These are phyloP conservation scores for Leptomonas pyrrhocoris DNA, from an alignment of 208 protist species.

Conservation along the genomic window DNA sequence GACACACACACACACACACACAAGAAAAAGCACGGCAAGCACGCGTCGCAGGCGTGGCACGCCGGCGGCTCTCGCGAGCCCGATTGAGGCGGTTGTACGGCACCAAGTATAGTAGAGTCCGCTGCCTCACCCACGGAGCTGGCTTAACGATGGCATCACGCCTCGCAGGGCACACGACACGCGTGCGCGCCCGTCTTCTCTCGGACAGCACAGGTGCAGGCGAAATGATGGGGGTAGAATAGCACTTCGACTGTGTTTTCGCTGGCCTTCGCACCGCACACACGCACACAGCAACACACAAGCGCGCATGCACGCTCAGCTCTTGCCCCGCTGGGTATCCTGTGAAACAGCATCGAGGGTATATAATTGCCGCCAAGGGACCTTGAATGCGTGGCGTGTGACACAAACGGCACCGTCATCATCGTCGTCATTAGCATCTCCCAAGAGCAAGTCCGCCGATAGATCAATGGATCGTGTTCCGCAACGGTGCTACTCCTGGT, in stretches of 20 bases:
- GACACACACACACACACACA: conserved; percentile 19
- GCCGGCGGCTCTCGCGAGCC: conserved; percentile 13
- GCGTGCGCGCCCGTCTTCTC: too few species aligned
- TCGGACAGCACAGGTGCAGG: conserved; percentile 39
- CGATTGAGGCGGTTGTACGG: conserved; percentile 17
- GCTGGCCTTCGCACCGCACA: conserved; percentile 15
- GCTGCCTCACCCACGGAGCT: conserved; percentile 14
- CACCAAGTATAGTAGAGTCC: conserved; percentile 15
- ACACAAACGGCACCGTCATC: not conserved
- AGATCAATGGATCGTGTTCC: conserved; percentile 28
- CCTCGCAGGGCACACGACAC: not conserved
- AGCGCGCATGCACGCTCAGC: not conserved
- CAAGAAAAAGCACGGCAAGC: not conserved
- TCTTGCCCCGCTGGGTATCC: conserved; percentile 52
- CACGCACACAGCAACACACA: not conserved
- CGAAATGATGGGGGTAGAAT: conserved; percentile 24
- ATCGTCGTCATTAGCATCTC: too few species aligned
- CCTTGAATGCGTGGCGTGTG: conserved; percentile 25
- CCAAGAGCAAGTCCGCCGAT: conserved; percentile 30
- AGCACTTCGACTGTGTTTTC: conserved; percentile 38
- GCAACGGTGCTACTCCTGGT: conserved; percentile 35
- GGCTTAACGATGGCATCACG: not conserved
- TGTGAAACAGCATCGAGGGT: conserved; percentile 35
- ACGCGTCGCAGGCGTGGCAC: not conserved
- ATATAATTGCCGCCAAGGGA: conserved; percentile 44